These are phyloP conservation scores for Bipolaris victoriae DNA, from an alignment of 2,329 filamentous ascomycete genomes.

Conservation along the genomic window DNA sequence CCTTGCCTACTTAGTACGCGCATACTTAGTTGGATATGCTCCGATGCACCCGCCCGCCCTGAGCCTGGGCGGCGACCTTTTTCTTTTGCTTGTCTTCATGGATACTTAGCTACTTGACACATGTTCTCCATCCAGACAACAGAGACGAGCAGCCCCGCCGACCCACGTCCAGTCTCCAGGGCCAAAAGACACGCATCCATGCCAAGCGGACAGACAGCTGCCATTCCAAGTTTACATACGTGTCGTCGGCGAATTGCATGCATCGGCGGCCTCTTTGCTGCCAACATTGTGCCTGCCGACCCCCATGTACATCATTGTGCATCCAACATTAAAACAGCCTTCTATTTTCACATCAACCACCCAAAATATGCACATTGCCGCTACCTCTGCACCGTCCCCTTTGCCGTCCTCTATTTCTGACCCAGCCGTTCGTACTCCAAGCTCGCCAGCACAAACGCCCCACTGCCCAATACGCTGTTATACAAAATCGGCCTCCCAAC, in stretches of 20 bases:
- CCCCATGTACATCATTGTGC: background rate
- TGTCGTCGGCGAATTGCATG: background rate
- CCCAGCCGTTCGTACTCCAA: conserved; percentile 26
- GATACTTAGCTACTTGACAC: background rate
- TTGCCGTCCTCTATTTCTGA: background rate
- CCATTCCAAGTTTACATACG: conserved; percentile 5
- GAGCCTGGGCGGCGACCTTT: background rate
- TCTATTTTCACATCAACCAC: no score
- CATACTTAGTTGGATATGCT: background rate
- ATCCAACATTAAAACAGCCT: background rate
- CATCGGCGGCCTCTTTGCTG: background rate
- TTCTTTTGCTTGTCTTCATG: no score
- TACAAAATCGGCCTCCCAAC: conserved; percentile 47
- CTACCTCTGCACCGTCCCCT: no score
- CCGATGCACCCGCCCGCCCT: background rate
- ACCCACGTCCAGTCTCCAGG: background rate
- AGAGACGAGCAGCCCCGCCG: background rate
- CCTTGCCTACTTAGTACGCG: no score
- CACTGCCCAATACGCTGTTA: conserved; percentile 27
- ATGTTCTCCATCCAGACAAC: background rate
- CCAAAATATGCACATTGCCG: no score
- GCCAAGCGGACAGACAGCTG: conserved; percentile 1
- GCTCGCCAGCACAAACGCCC: conserved; percentile 35
- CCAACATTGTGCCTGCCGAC: background rate
- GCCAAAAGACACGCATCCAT: background rate